Evolutionary conservation across 108 stramenopile species (phyloP).

Genomic region (Chaetoceros muelleri): DNA sequence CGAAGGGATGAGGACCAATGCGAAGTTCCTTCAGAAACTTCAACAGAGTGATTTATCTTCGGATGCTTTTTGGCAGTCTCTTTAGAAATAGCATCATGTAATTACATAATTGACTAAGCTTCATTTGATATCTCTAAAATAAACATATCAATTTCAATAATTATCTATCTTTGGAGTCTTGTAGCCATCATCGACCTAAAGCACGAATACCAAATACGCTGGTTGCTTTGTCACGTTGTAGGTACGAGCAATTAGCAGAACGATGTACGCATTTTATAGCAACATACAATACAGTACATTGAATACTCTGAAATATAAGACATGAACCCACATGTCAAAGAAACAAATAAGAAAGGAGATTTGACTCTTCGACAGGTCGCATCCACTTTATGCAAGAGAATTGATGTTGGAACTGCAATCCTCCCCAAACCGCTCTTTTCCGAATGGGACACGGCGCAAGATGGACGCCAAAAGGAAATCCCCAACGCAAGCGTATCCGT

Average conservation of each 20-base stretch:
- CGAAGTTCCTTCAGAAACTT: conserved; percentile 50
- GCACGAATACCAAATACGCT: no score
- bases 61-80: conserved; percentile 36
- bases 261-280: no score
- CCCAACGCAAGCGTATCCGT: conserved; percentile 9
- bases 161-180: conserved; percentile 43
- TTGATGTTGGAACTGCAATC: conserved; percentile 74
- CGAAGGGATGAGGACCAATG: conserved; percentile 74
- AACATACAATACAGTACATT: no score
- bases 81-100: conserved; percentile 19
- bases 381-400: conserved; percentile 33
- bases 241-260: no score
- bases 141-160: conserved; percentile 8
- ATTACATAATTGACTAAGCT: no score
- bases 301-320: no score
- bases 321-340: conserved; percentile 6
- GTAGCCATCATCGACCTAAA: no score
- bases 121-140: conserved; percentile 26
- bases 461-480: conserved; percentile 19
- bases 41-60: conserved; percentile 49
- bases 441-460: no score
- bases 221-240: not conserved
- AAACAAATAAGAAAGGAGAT: conserved; percentile 3
- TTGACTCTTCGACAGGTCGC: conserved; percentile 39
- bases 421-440: conserved; percentile 63